These are phyloP conservation scores for Hypoxylon lienhwacheense DNA, from an alignment of 495 filamentous ascomycete genomes.

Conservation along the genomic window DNA sequence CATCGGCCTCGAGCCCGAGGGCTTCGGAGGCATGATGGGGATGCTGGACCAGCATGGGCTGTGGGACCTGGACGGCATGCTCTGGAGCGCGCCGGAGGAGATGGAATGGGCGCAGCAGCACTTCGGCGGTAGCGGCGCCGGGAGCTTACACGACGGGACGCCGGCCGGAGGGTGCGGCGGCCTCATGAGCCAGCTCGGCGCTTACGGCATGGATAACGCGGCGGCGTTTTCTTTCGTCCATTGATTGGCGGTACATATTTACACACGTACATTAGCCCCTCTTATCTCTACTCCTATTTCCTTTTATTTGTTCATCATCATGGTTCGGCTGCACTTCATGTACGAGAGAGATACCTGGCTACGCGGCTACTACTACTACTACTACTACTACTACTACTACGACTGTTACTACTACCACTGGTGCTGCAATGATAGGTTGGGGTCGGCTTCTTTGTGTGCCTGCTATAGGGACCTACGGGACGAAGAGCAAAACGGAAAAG, in stretches of 20 bases:
- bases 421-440: slow-evolving; percentile 14
- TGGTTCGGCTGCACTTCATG: background rate
- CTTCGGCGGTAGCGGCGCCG: slow-evolving; percentile 20
- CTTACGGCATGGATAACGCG: slow-evolving; percentile 31
- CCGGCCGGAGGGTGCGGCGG: slow-evolving; percentile 18
- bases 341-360: slow-evolving; percentile 24
- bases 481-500: slow-evolving; percentile 5
- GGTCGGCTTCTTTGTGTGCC: slow-evolving; percentile 9
- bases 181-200: slow-evolving; percentile 29
- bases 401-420: background rate
- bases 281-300: background rate
- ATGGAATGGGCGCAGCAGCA: slow-evolving; percentile 41
- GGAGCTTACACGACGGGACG: slow-evolving; percentile 21
- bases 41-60: slow-evolving; percentile 57
- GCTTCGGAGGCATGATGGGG: slow-evolving; percentile 55
- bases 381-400: slow-evolving; percentile 10
- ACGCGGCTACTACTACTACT: slow-evolving; percentile 23
- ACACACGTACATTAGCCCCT: background rate
- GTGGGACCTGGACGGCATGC: slow-evolving; percentile 60
- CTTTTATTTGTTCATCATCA: background rate
- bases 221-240: slow-evolving; percentile 34
- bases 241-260: slow-evolving; percentile 17
- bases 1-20: slow-evolving; percentile 54
- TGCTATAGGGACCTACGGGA: slow-evolving; percentile 1
- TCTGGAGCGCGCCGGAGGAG: slow-evolving; percentile 48